Evolutionary conservation across 345 rosid genomes (phyloP).

Genomic region (Eucalyptus fibrosa): DNA sequence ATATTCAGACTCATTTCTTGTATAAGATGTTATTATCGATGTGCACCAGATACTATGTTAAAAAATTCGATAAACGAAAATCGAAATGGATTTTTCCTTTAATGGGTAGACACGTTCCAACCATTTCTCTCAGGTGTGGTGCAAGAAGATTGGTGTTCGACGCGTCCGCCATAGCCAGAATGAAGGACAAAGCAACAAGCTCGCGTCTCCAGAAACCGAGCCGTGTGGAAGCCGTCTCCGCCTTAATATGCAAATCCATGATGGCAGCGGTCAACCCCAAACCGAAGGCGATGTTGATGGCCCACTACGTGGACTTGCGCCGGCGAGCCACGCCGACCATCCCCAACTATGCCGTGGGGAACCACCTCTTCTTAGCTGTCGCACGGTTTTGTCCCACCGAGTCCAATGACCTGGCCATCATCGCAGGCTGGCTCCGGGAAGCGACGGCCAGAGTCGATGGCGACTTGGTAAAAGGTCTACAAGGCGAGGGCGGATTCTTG

Average conservation of each 20-base stretch:
- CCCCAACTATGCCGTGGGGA: background rate
- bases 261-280: background rate
- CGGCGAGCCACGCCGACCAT: background rate
- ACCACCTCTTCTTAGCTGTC: background rate
- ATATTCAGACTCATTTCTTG: background rate
- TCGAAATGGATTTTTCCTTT: background rate
- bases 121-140: background rate
- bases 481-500: background rate
- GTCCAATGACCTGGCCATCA: background rate
- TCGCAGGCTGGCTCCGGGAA: background rate
- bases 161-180: background rate
- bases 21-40: background rate
- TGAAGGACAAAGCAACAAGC: background rate
- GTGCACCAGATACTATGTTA: background rate
- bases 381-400: background rate
- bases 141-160: conserved; percentile 1
- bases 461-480: background rate
- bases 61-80: background rate
- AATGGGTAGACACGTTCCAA: background rate
- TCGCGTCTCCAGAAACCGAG: background rate
- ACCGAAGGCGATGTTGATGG: background rate
- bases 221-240: conserved; percentile 4
- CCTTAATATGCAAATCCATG: background rate
- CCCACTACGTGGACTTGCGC: background rate
- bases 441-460: background rate